A percentile compares a stretch with the other conserved stretches of the same genome.
phyloP scores from a whole-genome alignment of 2,329 filamentous ascomycete species.

The Alternaria incomplexa region DNA sequence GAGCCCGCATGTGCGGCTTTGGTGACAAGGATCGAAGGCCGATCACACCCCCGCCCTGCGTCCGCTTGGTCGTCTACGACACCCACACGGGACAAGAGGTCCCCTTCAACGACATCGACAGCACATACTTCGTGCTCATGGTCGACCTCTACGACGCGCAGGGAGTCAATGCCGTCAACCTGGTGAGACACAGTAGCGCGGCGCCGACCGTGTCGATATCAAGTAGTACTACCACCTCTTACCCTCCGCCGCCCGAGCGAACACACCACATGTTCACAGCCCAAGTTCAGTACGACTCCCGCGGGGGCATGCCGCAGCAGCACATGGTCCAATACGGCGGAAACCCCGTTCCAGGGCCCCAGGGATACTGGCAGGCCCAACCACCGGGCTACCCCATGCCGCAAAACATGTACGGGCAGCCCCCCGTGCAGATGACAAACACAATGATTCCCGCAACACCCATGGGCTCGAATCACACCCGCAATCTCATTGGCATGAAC shows the following conservation, averaged over 20 bases:
- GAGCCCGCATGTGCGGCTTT: constrained; percentile 98
- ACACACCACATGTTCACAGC: neutral
- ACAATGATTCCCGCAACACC: constrained; percentile 33
- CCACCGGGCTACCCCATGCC: neutral
- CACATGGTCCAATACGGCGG: neutral
- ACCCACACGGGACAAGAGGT: constrained; percentile 77
- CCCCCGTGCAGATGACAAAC: neutral
- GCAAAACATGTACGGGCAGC: neutral
- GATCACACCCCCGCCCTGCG: constrained; percentile 93
- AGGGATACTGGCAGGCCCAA: neutral
- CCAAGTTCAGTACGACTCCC: constrained; percentile 48
- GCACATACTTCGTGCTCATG: constrained; percentile 70
- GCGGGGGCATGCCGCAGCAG: constrained; percentile 36
- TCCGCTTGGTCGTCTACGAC: constrained; percentile 81
- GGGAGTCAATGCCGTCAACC: constrained; percentile 68
- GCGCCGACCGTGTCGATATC: constrained; percentile 75
- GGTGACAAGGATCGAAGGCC: constrained; percentile 98
- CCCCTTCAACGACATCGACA: constrained; percentile 76
- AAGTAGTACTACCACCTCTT: constrained; percentile 79
- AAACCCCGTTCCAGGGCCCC: neutral
- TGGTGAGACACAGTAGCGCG: constrained; percentile 69
- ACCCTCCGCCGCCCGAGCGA: constrained; percentile 51
- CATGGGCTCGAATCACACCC: constrained; percentile 73
- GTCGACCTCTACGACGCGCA: constrained; percentile 72
- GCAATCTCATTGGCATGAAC: constrained; percentile 92